Conservation (phyloP, 208 protist species). For the Kentomonas sorsogonicus region DNA sequence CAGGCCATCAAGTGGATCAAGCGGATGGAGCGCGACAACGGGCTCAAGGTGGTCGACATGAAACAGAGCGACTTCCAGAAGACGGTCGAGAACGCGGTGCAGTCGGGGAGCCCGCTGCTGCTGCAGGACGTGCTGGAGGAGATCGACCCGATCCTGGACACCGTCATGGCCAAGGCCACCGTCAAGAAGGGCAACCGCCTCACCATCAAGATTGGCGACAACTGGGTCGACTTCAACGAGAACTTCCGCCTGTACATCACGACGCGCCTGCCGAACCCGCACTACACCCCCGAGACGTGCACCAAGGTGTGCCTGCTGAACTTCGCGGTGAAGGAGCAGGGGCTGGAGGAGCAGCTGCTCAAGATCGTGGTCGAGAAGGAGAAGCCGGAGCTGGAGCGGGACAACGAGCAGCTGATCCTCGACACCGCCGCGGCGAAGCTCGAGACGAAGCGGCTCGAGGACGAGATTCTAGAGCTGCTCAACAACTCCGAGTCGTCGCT, state of each 20-base stretch:
- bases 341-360: conserved; percentile 97
- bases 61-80: conserved; percentile 95
- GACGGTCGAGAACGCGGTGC: conserved; percentile 95
- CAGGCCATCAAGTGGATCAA: conserved; percentile 99
- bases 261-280: conserved; percentile 96
- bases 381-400: conserved; percentile 96
- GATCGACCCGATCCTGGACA: conserved; percentile 96
- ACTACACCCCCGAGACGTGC: conserved; percentile 97
- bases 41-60: conserved; percentile 92
- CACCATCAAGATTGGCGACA: conserved; percentile 96
- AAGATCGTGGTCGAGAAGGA: conserved; percentile 97
- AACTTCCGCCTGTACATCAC: conserved; percentile 98
- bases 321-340: conserved; percentile 97
- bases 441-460: conserved; percentile 96
- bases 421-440: conserved; percentile 91
- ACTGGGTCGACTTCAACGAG: conserved; percentile 96
- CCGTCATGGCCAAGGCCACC: conserved; percentile 93
- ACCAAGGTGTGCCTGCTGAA: conserved; percentile 97
- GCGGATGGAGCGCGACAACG: conserved; percentile 90
- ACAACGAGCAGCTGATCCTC: conserved; percentile 96
- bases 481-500: conserved; percentile 90
- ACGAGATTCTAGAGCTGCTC: conserved; percentile 96
- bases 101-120: conserved; percentile 95
- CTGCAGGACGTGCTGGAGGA: conserved; percentile 97
- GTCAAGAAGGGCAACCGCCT: conserved; percentile 88